Conservation (phyloP, 176 grass and related monocot species). For the Oryza rufipogon region DNA sequence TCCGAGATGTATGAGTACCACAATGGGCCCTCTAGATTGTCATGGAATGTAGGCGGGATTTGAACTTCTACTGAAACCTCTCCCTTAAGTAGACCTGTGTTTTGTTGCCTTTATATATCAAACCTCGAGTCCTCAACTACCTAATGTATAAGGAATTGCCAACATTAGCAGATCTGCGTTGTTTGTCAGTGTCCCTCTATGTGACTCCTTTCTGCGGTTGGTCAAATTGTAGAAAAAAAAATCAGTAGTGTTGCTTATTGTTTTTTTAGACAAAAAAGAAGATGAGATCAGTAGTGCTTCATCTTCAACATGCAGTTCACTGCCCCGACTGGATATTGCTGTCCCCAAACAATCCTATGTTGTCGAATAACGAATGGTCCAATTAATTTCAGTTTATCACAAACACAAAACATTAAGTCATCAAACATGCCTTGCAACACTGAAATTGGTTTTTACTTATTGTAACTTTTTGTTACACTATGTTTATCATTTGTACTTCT, state of each 20-base stretch:
- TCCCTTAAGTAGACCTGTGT: too few relatives aligned
- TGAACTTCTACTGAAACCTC: neutral
- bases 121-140: neutral
- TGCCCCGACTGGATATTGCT: neutral
- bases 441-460: neutral
- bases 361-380: neutral
- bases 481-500: conserved; percentile 31
- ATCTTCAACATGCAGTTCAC: neutral
- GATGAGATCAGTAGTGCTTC: neutral
- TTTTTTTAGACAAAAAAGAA: neutral
- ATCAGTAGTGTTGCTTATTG: neutral
- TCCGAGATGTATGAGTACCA: too few relatives aligned
- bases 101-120: too few relatives aligned
- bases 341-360: neutral
- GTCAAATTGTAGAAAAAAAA: neutral
- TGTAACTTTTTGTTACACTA: neutral
- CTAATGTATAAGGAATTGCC: neutral
- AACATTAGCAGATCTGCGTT: neutral
- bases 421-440: conserved; percentile 20
- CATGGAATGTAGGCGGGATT: neutral
- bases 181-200: neutral
- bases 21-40: neutral
- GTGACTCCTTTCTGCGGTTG: neutral
- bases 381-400: neutral
- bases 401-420: neutral